phyloP scores from a whole-genome alignment of 148 eudicot species.

The Chenopodium formosanum region DNA sequence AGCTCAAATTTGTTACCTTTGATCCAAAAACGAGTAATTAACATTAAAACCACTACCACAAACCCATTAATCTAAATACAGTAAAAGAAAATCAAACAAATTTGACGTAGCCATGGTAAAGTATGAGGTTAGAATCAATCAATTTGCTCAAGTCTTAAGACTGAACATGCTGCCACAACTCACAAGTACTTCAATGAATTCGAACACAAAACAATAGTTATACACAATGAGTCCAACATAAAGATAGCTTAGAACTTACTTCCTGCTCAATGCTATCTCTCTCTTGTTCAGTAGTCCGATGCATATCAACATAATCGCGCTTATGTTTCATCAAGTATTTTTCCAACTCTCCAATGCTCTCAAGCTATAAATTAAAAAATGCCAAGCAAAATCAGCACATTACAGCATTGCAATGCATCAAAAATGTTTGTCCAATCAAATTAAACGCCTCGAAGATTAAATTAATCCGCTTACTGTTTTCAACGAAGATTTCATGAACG shows the following conservation, averaged over 20 bases:
- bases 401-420: neutral
- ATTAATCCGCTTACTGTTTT: constrained; percentile 55
- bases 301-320: constrained; percentile 87
- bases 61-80: too few relatives aligned
- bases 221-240: too few relatives aligned
- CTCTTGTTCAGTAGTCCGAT: constrained; percentile 91
- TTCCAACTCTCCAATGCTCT: constrained; percentile 73
- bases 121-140: too few relatives aligned
- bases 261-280: constrained; percentile 97
- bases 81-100: too few relatives aligned
- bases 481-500: constrained; percentile 72
- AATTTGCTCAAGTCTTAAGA: too few relatives aligned
- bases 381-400: neutral
- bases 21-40: too few relatives aligned
- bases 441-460: neutral
- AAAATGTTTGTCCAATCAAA: neutral
- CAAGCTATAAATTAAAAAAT: constrained; percentile 52
- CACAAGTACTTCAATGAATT: too few relatives aligned
- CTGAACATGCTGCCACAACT: too few relatives aligned
- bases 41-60: too few relatives aligned
- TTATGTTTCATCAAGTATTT: constrained; percentile 76
- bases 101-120: too few relatives aligned
- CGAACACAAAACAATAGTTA: too few relatives aligned
- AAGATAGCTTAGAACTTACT: constrained; percentile 44
- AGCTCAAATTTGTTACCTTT: too few relatives aligned